Percentiles rank a stretch among this genome's conserved stretches.
Evolutionary conservation across 768 basidiomycete genomes (phyloP).

Genomic region (Pulveroboletus sp.): DNA sequence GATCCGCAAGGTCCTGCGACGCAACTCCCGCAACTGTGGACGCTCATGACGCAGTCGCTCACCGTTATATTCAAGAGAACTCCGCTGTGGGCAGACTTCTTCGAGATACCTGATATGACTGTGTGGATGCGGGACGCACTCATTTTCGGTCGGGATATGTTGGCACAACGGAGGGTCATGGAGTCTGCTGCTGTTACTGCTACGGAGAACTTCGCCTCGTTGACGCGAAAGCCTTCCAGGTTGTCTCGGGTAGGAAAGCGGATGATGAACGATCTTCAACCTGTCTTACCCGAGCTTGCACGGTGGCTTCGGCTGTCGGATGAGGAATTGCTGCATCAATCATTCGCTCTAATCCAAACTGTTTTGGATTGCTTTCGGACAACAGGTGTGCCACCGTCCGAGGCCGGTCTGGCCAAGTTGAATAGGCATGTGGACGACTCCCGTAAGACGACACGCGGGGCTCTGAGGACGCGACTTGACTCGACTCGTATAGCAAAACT

Average conservation of each 20-base stretch:
- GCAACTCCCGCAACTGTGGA: constrained; percentile 72
- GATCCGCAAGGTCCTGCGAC: constrained; percentile 45
- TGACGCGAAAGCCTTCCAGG: constrained; percentile 35
- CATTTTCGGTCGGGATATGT: constrained; percentile 84
- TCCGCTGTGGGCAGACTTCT: constrained; percentile 74
- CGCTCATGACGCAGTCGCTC: constrained; percentile 71
- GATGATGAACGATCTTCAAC: constrained; percentile 76
- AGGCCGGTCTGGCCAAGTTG: constrained; percentile 59
- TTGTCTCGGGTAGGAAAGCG: constrained; percentile 58
- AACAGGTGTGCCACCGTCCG: constrained; percentile 49
- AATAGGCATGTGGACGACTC: constrained; percentile 59
- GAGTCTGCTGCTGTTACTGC: constrained; percentile 49
- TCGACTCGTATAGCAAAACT: constrained; percentile 57
- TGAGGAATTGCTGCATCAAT: constrained; percentile 84
- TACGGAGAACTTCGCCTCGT: constrained; percentile 17
- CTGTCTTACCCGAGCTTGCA: constrained; percentile 71
- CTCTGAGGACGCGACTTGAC: constrained; percentile 48
- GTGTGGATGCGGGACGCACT: constrained; percentile 98
- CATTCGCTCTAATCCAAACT: constrained; percentile 75
- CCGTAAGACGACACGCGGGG: constrained; percentile 43
- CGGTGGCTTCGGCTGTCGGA: constrained; percentile 93
- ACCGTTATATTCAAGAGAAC: constrained; percentile 83
- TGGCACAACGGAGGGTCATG: constrained; percentile 75
- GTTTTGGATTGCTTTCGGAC: constrained; percentile 75
- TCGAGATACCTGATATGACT: constrained; percentile 80